Evolutionary conservation across 176 grass and related monocot genomes (phyloP), one percentile per base, ranked within the genome.

Genomic region (Typha latifolia): DNA sequence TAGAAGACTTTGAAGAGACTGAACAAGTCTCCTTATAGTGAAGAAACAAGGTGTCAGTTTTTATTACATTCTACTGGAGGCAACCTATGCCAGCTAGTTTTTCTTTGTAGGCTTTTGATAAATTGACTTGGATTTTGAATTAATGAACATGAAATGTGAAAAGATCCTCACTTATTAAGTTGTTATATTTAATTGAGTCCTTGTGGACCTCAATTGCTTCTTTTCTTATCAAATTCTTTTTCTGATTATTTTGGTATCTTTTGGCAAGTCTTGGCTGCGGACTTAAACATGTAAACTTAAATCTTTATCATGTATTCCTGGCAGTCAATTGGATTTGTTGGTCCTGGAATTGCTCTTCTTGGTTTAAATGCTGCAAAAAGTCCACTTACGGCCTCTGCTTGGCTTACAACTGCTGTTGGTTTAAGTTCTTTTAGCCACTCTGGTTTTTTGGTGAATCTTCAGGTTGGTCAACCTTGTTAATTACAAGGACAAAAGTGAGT

Each of bases 361-460:
- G 86, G 94, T 59, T 74, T 97, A 59, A 97, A 92, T 73, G 72
- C 78, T 57, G 89, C 94, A 49, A 97, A 82, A 70, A 90, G 10
- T 76, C 94, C 89, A 70, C 51, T 79, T 3, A 56, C 68, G 59
- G 94, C 88, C 81, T 97, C 94, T 51, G 89, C 78, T 51, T 97
- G 94, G 94, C 85, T 97, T 73, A 92, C 89, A 8, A 8, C 78
- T 67, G 94, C 94, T 63, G 88, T 97, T 74, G 88, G 94, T 63
- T 78, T 97, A 76, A 92, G 75, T 74, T 97, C 94, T 48, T 97
- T 97, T n/a, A 82, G 94, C 37, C 89, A 97, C 73, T 89, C 94
- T 47, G 94, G 94, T 82, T 97, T 97, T 66, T 74, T 97, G 74
- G 94, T 97, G 49, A 97, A 97, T 70, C 67, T 97, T 71, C 94